A percentile compares a stretch with the other conserved stretches of the same genome.
These are phyloP conservation scores for Saposhnikovia divaricata DNA, from an alignment of 129 eudicot genomes.

Conservation along the genomic window DNA sequence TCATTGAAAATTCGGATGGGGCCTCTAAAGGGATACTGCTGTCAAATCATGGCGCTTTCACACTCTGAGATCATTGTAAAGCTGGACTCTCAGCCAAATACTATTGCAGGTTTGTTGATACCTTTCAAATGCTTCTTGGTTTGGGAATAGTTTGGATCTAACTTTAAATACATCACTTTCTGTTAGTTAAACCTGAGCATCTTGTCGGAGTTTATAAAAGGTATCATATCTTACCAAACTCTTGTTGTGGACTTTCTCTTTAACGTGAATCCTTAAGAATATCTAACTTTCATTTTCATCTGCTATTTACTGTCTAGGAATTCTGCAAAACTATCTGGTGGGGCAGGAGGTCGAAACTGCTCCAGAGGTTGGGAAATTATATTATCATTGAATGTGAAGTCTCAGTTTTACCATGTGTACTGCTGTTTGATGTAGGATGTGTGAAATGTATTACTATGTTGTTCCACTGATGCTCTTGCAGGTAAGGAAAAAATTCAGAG, in stretches of 20 bases:
- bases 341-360: conserved; percentile 45
- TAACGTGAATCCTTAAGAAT: not conserved
- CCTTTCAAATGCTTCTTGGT: not conserved
- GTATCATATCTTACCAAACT: conserved; percentile 21
- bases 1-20: conserved; percentile 75
- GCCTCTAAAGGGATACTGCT: conserved; percentile 83
- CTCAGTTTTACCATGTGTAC: not conserved
- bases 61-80: conserved; percentile 80
- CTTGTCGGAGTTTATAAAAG: conserved; percentile 61
- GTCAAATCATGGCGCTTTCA: conserved; percentile 75
- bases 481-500: conserved; percentile 1
- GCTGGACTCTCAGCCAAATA: conserved; percentile 82
- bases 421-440: not conserved
- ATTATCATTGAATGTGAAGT: not conserved
- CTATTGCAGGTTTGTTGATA: conserved; percentile 60
- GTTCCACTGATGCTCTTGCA: not conserved
- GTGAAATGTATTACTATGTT: not conserved
- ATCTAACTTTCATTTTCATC: conserved; percentile 2
- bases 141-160: conserved; percentile 5
- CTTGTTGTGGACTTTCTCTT: not conserved
- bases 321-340: conserved; percentile 55
- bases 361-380: conserved; percentile 43
- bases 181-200: conserved; percentile 75
- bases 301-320: conserved; percentile 35
- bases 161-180: not conserved